Percentiles rank a stretch among this genome's conserved stretches.
phyloP scores from a whole-genome alignment of 257 asterid species.

The Pogostemon cablin region DNA sequence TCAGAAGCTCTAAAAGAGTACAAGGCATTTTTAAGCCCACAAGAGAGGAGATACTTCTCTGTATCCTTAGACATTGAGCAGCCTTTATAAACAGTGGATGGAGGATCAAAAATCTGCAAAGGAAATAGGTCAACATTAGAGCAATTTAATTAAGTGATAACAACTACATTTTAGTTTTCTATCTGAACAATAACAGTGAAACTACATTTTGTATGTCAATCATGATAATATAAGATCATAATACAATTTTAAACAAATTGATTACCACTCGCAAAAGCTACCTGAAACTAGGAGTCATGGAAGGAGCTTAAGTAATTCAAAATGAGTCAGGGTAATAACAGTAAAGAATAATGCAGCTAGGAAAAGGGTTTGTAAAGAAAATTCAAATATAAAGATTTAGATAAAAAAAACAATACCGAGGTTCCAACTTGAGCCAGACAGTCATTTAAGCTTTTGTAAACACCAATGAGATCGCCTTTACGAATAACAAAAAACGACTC shows the following conservation, averaged over 20 bases:
- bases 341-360: not conserved
- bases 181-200: not conserved
- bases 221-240: conserved; percentile 23
- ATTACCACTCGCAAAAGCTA: not conserved
- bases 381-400: conserved; percentile 28
- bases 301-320: not conserved
- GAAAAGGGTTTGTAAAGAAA: not conserved
- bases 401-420: conserved; percentile 60
- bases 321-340: not conserved
- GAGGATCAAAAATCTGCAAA: conserved; percentile 82
- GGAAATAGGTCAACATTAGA: conserved; percentile 2
- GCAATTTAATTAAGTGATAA: conserved; percentile 25
- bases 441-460: conserved; percentile 85
- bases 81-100: conserved; percentile 89
- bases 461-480: conserved; percentile 92
- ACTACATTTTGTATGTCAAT: conserved; percentile 6
- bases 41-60: conserved; percentile 72
- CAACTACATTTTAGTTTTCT: not conserved
- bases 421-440: conserved; percentile 97
- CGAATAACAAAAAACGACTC: conserved; percentile 94
- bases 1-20: conserved; percentile 83
- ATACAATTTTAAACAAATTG: not conserved
- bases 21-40: conserved; percentile 86
- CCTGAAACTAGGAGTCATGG: not conserved
- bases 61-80: conserved; percentile 81